Base-by-base conservation (phyloP, 1,284 basidiomycete genomes). In the Phellopilus nigrolimitatus region DNA sequence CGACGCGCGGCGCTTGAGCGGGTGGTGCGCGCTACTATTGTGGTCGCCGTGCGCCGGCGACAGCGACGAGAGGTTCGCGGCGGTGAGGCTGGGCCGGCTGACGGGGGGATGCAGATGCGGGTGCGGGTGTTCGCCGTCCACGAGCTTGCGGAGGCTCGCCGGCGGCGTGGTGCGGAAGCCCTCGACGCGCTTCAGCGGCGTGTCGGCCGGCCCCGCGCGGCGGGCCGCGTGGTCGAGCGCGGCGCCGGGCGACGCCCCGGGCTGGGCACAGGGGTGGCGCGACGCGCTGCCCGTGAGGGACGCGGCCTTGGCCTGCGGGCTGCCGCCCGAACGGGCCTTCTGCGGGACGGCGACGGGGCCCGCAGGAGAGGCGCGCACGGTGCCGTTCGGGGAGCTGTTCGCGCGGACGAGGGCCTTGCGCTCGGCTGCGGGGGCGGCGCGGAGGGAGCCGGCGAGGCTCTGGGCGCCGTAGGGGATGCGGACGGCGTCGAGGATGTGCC, bases 401-500 rank as follows among this genome's bases (percentile, higher is more conserved):
- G 46, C 21, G 39, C 51, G 44, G 17, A 38, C 31, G 25, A 53
- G 38, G 9, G 25, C 28, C 37, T 53, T 53, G 28, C 51, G 51
- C 28, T 53, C 51, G 15, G 48, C 72, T 67, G n/a, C 70, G 68
- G 13, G 69, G 62, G 49, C 74, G 69, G 39, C 61, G 59, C 59
- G 55, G 38, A 19, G 73, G 65, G 45, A 70, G 61, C 21, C 68
- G 55, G n/a, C n/a, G n/a, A n/a, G n/a, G n/a, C 60, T 51, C 61
- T 59, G 43, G 27, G 10, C 30, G 38, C 41, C 39, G 30, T 49
- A 45, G 36, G 38, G 64, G 25, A 71, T 66, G 41, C 64, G 62
- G 54, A 85, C 68, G 49, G 69, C 70, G 52, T 85, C 83, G 44
- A 89, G 71, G 34, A 80, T 66, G 10, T 74, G 68, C 64, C 82